phyloP scores from a whole-genome alignment of 352 stramenopile species.

The Globisporangium spiculum region DNA sequence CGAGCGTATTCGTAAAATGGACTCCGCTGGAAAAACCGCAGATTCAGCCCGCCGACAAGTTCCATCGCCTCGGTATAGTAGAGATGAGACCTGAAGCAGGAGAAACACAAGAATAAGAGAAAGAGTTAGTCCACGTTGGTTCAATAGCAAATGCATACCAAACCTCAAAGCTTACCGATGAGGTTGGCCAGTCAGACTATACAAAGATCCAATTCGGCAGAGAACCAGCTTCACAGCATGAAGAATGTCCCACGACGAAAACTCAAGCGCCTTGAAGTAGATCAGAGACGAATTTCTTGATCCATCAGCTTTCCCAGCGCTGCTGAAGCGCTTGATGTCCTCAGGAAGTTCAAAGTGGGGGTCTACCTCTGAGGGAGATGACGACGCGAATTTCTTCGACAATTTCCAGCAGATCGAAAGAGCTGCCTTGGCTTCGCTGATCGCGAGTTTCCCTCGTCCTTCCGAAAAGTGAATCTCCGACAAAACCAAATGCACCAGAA shows the following conservation, averaged over 20 bases:
- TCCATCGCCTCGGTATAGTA: slow-evolving; percentile 71
- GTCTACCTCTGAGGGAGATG: slow-evolving; percentile 12
- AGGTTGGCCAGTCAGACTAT: slow-evolving; percentile 41
- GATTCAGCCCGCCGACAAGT: slow-evolving; percentile 58
- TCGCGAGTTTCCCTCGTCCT: slow-evolving; percentile 38
- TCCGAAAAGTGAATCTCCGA: slow-evolving; percentile 56
- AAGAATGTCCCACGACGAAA: slow-evolving; percentile 70
- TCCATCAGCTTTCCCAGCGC: slow-evolving; percentile 3
- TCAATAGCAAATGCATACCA: neutral
- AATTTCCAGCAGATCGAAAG: slow-evolving; percentile 72
- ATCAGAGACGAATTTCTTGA: slow-evolving; percentile 26
- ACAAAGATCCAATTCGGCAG: slow-evolving; percentile 62
- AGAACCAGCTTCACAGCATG: slow-evolving; percentile 52
- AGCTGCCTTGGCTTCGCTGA: slow-evolving; percentile 53
- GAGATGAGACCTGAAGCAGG: slow-evolving; percentile 27
- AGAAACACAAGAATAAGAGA: neutral
- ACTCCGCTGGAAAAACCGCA: slow-evolving; percentile 45
- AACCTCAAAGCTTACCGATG: slow-evolving; percentile 33
- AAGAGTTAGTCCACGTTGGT: neutral
- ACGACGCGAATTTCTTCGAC: slow-evolving; percentile 36
- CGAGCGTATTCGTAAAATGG: slow-evolving; percentile 69
- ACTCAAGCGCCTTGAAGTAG: slow-evolving; percentile 66
- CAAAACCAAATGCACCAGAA: slow-evolving; percentile 43
- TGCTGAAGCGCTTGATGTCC: slow-evolving; percentile 22
- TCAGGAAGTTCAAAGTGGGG: slow-evolving; percentile 39